phyloP scores from a whole-genome alignment of 2,329 filamentous ascomycete genomes.

The Apiospora arundinis region DNA sequence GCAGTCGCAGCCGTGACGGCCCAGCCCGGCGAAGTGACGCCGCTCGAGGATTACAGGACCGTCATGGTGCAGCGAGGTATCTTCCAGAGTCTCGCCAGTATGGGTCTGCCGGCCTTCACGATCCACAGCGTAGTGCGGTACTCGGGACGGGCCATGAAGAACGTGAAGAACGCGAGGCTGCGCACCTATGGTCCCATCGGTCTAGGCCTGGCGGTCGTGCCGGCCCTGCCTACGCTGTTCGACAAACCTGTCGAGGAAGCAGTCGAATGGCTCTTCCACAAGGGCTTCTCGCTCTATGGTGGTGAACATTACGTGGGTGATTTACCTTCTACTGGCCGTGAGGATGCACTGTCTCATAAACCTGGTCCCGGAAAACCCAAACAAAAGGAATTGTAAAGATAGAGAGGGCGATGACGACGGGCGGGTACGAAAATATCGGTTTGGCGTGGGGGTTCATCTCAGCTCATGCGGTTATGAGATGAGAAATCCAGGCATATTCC shows the following conservation, averaged over 20 bases:
- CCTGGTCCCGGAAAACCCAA: conserved; percentile 53
- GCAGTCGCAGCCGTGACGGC: conserved; percentile 52
- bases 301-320: conserved; percentile 64
- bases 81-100: conserved; percentile 89
- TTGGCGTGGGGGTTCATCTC: conserved; percentile 12
- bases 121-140: conserved; percentile 94
- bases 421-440: neutral
- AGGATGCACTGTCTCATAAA: conserved; percentile 51
- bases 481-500: conserved; percentile 31
- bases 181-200: conserved; percentile 92
- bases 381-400: conserved; percentile 40
- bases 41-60: conserved; percentile 87
- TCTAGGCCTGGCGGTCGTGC: conserved; percentile 77
- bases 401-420: neutral
- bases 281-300: conserved; percentile 76
- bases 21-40: conserved; percentile 34
- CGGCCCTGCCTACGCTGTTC: conserved; percentile 83
- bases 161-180: conserved; percentile 75
- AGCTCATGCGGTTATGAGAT: neutral
- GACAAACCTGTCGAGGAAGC: conserved; percentile 92
- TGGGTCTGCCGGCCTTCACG: conserved; percentile 92
- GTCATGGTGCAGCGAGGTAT: conserved; percentile 91
- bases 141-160: conserved; percentile 84
- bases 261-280: conserved; percentile 90
- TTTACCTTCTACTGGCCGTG: conserved; percentile 59